Conservation (phyloP, 1,139 yeast species). For the Geotrichum phurueaensis region DNA sequence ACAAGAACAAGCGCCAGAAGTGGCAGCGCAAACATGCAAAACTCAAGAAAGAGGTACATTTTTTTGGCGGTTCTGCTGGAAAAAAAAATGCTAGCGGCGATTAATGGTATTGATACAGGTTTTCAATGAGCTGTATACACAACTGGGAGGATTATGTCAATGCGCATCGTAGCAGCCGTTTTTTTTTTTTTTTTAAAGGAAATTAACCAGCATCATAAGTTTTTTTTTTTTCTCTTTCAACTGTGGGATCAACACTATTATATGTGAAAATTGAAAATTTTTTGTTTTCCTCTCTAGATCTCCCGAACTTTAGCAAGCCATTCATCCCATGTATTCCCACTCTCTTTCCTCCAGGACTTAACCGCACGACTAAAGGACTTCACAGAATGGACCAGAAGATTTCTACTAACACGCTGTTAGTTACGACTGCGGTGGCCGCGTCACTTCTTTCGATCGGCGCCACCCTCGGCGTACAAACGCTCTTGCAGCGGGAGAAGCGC, state of each 20-base stretch:
- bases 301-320: background rate
- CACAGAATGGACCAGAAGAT: conserved; percentile 12
- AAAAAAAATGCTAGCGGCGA: background rate
- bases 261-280: background rate
- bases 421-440: conserved; percentile 19
- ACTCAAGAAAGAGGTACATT: conserved; percentile 16
- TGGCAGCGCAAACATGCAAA: conserved; percentile 6
- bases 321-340: background rate
- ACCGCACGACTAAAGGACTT: background rate
- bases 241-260: background rate
- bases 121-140: background rate
- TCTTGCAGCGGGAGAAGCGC: conserved; percentile 10
- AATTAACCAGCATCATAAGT: background rate
- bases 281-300: background rate
- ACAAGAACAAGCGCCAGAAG: conserved; percentile 3
- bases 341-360: background rate
- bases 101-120: background rate
- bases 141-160: background rate
- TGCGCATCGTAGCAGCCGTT: background rate
- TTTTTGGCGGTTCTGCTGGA: background rate
- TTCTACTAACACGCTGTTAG: conserved; percentile 15
- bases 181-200: too few species aligned
- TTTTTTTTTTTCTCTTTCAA: background rate
- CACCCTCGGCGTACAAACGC: conserved; percentile 20
- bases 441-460: conserved; percentile 19